Evolutionary conservation across 441 rosid genomes (phyloP).

Genomic region (Adansonia madagascariensis): DNA sequence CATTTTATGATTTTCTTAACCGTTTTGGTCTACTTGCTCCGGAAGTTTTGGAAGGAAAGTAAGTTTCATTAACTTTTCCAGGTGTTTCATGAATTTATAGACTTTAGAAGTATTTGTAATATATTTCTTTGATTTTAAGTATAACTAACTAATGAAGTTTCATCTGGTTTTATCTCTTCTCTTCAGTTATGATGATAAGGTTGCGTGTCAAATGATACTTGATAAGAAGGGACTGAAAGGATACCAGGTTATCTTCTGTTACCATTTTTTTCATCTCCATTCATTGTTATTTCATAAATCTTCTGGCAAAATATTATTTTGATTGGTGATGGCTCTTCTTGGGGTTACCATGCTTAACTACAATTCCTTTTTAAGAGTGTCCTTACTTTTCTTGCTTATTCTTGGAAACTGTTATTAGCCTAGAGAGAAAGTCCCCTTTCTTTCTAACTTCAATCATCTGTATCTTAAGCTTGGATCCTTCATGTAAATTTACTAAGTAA

Average conservation of each 20-base stretch:
- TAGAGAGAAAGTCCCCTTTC: conserved; percentile 14
- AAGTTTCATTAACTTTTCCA: conserved; percentile 39
- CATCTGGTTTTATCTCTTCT: conserved; percentile 30
- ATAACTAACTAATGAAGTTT: conserved; percentile 3
- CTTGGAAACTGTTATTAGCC: conserved; percentile 15
- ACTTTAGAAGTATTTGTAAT: conserved; percentile 16
- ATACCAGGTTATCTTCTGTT: conserved; percentile 74
- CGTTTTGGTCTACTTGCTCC: conserved; percentile 99
- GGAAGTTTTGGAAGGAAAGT: conserved; percentile 96
- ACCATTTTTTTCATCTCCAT: conserved; percentile 5
- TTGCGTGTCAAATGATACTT: conserved; percentile 92
- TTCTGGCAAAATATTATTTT: conserved; percentile 19
- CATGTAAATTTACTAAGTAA: conserved; percentile 5
- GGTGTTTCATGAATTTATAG: not conserved
- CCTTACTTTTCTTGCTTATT: conserved; percentile 13
- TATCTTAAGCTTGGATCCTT: not conserved
- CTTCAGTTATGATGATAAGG: conserved; percentile 89
- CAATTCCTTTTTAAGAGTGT: not conserved
- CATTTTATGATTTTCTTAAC: conserved; percentile 95
- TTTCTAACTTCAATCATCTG: conserved; percentile 5
- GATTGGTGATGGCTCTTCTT: conserved; percentile 6
- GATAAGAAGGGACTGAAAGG: conserved; percentile 91
- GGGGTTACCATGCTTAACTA: not conserved
- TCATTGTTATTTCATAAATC: conserved; percentile 20
- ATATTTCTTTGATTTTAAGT: not conserved